A percentile compares a stretch with the other conserved stretches of the same genome.
Conservation (phyloP, 2,329 filamentous ascomycete species). For the Trichoderma sp. region DNA sequence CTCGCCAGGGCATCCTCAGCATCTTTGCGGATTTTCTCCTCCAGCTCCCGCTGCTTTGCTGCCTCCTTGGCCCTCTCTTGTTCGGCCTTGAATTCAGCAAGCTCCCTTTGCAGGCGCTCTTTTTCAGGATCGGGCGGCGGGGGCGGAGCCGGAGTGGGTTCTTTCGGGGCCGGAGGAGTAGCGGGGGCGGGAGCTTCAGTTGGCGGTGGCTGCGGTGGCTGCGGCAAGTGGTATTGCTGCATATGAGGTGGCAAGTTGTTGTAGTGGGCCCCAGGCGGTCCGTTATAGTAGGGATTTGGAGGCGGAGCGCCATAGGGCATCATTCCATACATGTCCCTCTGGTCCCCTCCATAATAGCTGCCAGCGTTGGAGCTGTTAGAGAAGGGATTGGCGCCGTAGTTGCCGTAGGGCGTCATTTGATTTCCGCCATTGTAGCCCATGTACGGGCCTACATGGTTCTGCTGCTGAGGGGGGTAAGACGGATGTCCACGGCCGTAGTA, state of each 20-base stretch:
- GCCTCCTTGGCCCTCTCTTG: slow-evolving; percentile 47
- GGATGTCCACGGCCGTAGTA: slow-evolving; percentile 26
- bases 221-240: slow-evolving; percentile 44
- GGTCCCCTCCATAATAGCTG: slow-evolving; percentile 41
- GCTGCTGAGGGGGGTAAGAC: slow-evolving; percentile 20
- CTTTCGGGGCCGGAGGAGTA: slow-evolving; percentile 37
- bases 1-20: slow-evolving; percentile 44
- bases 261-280: slow-evolving; percentile 26
- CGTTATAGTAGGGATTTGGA: slow-evolving; percentile 32
- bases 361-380: slow-evolving; percentile 37
- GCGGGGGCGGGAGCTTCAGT: slow-evolving; percentile 42
- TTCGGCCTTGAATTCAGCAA: slow-evolving; percentile 50
- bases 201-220: slow-evolving; percentile 41
- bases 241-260: slow-evolving; percentile 35
- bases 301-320: slow-evolving; percentile 44
- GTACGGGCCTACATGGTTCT: slow-evolving; percentile 46
- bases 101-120: slow-evolving; percentile 59
- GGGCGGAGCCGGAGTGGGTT: slow-evolving; percentile 32
- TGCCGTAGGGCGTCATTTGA: slow-evolving; percentile 50
- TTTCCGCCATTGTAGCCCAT: slow-evolving; percentile 38
- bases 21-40: slow-evolving; percentile 46
- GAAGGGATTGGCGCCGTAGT: slow-evolving; percentile 44
- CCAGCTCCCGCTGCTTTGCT: slow-evolving; percentile 44
- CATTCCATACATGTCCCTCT: slow-evolving; percentile 47
- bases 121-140: slow-evolving; percentile 53